Base-by-base conservation (phyloP, 2,329 filamentous ascomycete species). In the Cadophora gregata region DNA sequence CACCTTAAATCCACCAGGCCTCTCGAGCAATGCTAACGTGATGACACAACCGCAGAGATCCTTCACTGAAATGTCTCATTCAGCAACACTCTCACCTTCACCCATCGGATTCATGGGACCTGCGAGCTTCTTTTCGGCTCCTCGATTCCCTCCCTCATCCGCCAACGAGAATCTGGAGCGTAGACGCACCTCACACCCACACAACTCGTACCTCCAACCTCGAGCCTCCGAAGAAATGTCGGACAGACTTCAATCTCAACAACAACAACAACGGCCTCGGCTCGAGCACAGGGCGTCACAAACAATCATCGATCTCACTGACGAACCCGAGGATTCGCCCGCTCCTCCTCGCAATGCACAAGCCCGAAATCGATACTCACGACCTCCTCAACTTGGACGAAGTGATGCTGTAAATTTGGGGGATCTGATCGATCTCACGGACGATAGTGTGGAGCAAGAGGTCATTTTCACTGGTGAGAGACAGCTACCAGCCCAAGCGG, bases 381-480 rank as follows among this genome's bases (percentile, higher is more conserved):
- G 71, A 62, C 74, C 72, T 47, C 72, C 74, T 60, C 72, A 71
- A 29, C 67, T 76, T 27, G 73, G 69, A n/a, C 70, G 75, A 66
- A 75, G 71, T 61, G 73, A 76, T 69, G 68, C 69, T 25, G 42
- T 68, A 21, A 66, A 62, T 8, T 27, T 75, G 12, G 68, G 62
- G n/a, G 68, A 73, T 21, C 76, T 86, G 31, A 86, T 87, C 62
- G 85, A 87, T 71, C 79, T 87, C 10, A 87, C 85, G 2, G 77
- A 77, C 29, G 84, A 86, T 66, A 79, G 79, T 7, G 77, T 78
- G 12, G 78, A 80, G 16, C 61, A 70, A 27, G 77, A 79, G 5
- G 61, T 77, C 42, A 75, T 78, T 1, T 70, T 79, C 7, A 73
- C 73, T 72, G 59, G 68, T 71, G 62, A 53, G 71, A 59, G 74